A percentile compares a stretch with the other conserved stretches of the same genome.
Conservation (phyloP, 2,329 filamentous ascomycete species). For the Emergomyces orientalis region DNA sequence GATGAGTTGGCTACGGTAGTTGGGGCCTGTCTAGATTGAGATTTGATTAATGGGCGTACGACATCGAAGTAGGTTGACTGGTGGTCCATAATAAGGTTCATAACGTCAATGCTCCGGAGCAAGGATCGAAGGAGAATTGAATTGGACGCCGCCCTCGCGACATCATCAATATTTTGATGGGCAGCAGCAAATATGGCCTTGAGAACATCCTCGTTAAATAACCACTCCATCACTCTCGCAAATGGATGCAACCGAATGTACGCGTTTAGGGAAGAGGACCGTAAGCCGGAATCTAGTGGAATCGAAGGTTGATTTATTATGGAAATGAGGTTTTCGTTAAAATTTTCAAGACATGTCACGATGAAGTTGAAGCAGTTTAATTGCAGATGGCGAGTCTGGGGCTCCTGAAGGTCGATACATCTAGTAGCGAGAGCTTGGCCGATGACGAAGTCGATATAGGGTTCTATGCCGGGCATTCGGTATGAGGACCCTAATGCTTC, state of each 20-base stretch:
- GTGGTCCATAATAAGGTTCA: constrained; percentile 72
- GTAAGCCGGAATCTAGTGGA: constrained; percentile 64
- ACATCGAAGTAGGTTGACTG: constrained; percentile 89
- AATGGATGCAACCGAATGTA: constrained; percentile 91
- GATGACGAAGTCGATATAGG: constrained; percentile 85
- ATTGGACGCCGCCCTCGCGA: constrained; percentile 62
- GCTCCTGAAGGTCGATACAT: constrained; percentile 55
- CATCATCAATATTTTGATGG: constrained; percentile 63
- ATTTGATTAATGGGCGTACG: constrained; percentile 67
- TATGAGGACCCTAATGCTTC: constrained; percentile 70
- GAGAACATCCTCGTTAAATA: constrained; percentile 88
- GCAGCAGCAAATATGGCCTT: constrained; percentile 67
- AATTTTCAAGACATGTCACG: constrained; percentile 65
- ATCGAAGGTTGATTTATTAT: constrained; percentile 72
- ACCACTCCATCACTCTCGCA: constrained; percentile 91
- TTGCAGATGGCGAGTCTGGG: constrained; percentile 63
- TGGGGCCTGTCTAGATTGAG: constrained; percentile 51
- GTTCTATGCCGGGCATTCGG: constrained; percentile 76
- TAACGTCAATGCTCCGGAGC: constrained; percentile 69
- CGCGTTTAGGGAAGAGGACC: constrained; percentile 57
- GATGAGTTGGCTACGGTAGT: constrained; percentile 61
- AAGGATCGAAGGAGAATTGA: constrained; percentile 76
- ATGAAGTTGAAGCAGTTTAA: constrained; percentile 80
- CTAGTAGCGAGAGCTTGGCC: constrained; percentile 65
- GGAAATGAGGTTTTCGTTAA: constrained; percentile 88